A percentile compares a stretch with the other conserved stretches of the same genome.
These are phyloP conservation scores for Phytopythium litorale DNA, from an alignment of 352 stramenopile genomes.

Conservation along the genomic window DNA sequence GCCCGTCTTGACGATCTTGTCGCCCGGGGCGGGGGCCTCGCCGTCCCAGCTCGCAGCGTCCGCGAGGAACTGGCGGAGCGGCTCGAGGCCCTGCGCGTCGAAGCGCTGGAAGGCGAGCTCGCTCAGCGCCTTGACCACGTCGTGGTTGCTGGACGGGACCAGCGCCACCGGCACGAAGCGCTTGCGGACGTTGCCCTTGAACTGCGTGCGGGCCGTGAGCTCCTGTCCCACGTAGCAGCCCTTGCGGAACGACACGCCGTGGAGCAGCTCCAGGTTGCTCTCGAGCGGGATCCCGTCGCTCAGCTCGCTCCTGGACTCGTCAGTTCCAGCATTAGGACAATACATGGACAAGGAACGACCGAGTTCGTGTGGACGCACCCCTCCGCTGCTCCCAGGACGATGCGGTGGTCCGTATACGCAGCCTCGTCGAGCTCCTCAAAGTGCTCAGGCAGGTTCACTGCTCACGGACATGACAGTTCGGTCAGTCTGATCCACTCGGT, in stretches of 20 bases:
- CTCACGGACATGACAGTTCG: neutral
- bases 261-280: slow-evolving; percentile 90
- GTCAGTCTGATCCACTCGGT: neutral
- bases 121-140: slow-evolving; percentile 46
- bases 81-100: slow-evolving; percentile 25
- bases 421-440: slow-evolving; percentile 39
- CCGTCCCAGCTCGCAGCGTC: slow-evolving; percentile 24
- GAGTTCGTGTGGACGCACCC: slow-evolving; percentile 31
- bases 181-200: slow-evolving; percentile 88
- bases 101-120: slow-evolving; percentile 62
- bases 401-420: slow-evolving; percentile 56
- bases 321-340: neutral
- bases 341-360: too few species aligned
- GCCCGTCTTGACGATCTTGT: slow-evolving; percentile 49
- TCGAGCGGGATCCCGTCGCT: slow-evolving; percentile 89
- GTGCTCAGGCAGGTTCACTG: slow-evolving; percentile 49
- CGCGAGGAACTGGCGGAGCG: slow-evolving; percentile 44
- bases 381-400: slow-evolving; percentile 70
- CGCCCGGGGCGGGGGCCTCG: slow-evolving; percentile 24
- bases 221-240: slow-evolving; percentile 96
- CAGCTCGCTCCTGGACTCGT: slow-evolving; percentile 53
- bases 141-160: slow-evolving; percentile 39
- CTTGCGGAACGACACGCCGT: slow-evolving; percentile 91
- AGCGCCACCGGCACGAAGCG: slow-evolving; percentile 72
- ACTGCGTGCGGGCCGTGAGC: slow-evolving; percentile 92